Conservation (phyloP, 2,329 filamentous ascomycete genomes). For the Aspergillus sp. region DNA sequence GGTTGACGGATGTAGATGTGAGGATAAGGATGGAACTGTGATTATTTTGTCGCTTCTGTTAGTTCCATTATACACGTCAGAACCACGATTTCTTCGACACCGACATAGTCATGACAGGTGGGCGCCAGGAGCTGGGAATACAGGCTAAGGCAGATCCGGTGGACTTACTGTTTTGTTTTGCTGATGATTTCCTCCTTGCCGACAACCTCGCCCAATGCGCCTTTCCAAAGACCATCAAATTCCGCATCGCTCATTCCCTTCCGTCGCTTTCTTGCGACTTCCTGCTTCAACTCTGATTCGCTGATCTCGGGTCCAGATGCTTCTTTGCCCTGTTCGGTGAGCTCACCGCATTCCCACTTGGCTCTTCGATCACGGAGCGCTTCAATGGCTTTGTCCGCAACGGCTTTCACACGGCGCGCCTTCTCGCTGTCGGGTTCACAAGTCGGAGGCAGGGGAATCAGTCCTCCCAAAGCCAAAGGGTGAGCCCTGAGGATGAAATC, state of each 20-base stretch:
- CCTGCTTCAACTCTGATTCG: constrained; percentile 71
- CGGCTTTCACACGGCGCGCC: constrained; percentile 77
- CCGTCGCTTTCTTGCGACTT: constrained; percentile 71
- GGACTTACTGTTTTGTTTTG: constrained; percentile 59
- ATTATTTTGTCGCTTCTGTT: constrained; percentile 75
- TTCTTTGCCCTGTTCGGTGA: constrained; percentile 61
- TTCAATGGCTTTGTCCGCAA: constrained; percentile 84
- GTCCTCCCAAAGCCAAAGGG: constrained; percentile 75
- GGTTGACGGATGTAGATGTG: constrained; percentile 85
- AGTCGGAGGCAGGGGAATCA: constrained; percentile 81
- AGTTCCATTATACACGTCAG: constrained; percentile 64
- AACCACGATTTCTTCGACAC: constrained; percentile 31
- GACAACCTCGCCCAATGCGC: constrained; percentile 51
- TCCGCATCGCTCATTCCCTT: constrained; percentile 83
- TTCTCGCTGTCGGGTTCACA: constrained; percentile 96
- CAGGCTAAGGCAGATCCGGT: constrained; percentile 10
- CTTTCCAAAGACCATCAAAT: constrained; percentile 76
- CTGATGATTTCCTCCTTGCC: constrained; percentile 60
- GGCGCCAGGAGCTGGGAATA: constrained; percentile 18
- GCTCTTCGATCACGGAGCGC: constrained; percentile 82
- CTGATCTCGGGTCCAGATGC: constrained; percentile 65
- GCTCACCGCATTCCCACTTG: constrained; percentile 84
- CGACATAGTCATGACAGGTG: neutral
- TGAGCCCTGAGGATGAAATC: constrained; percentile 86
- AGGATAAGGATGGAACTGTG: constrained; percentile 70